Conservation (phyloP, 768 basidiomycete genomes). For the Dioszegia aurantiaca region DNA sequence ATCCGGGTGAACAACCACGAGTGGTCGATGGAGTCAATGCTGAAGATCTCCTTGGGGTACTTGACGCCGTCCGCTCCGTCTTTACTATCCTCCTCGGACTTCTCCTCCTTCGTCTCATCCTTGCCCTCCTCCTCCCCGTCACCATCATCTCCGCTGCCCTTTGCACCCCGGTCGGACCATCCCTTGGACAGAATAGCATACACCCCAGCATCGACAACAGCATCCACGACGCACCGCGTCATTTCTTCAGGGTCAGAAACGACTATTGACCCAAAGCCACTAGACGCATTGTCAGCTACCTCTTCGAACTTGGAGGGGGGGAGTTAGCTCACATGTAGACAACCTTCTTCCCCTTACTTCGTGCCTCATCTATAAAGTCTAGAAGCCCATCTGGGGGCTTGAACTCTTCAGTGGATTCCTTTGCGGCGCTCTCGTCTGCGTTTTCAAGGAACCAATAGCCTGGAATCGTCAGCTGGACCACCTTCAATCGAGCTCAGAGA, state of each 20-base stretch:
- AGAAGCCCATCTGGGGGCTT: constrained; percentile 74
- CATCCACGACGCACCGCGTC: constrained; percentile 86
- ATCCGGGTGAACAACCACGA: constrained; percentile 94
- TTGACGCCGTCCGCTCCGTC: constrained; percentile 45
- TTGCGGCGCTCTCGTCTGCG: constrained; percentile 73
- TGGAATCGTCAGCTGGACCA: constrained; percentile 42
- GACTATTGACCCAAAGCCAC: constrained; percentile 92
- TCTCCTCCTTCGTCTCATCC: constrained; percentile 46
- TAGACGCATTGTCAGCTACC: constrained; percentile 3
- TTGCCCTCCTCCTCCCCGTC: constrained; percentile 55
- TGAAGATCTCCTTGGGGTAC: constrained; percentile 27
- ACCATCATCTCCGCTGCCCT: constrained; percentile 42
- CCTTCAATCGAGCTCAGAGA: neutral
- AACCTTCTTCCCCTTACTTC: constrained; percentile 72
- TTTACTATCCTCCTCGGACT: constrained; percentile 22
- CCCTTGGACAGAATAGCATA: constrained; percentile 93
- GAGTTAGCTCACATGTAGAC: constrained; percentile 70
- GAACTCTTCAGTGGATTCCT: constrained; percentile 66
- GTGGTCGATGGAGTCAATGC: constrained; percentile 82
- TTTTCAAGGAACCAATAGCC: constrained; percentile 98
- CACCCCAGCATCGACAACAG: constrained; percentile 80
- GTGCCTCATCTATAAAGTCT: constrained; percentile 77
- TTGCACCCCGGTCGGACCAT: constrained; percentile 81
- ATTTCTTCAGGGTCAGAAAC: constrained; percentile 90
- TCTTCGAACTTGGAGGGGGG: neutral